Evolutionary conservation across 352 stramenopile species (phyloP).

Genomic region (Globisporangium cylindrosporum): DNA sequence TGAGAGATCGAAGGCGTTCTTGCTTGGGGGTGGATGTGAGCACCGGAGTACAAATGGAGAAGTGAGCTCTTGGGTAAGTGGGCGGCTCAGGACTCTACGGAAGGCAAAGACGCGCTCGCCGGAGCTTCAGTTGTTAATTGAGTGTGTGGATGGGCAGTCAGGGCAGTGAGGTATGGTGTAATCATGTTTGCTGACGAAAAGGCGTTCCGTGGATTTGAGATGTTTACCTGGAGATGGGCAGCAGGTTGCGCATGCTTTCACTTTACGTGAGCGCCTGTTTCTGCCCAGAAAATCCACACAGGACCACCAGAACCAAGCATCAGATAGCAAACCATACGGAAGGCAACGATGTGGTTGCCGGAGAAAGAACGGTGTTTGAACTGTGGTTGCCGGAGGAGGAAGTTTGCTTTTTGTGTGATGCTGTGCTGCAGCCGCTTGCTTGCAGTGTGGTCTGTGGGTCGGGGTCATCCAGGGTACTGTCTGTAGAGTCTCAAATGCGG

Average conservation of each 20-base stretch:
- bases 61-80: not conserved
- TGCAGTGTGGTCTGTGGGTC: no score
- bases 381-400: no score
- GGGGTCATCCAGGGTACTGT: no score
- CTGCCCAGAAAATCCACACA: not conserved
- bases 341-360: not conserved
- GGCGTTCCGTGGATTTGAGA: no score
- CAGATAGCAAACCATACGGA: not conserved
- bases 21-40: not conserved
- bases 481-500: not conserved
- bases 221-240: conserved; percentile 1
- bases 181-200: not conserved
- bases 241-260: not conserved
- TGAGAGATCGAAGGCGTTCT: not conserved
- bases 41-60: not conserved
- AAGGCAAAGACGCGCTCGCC: not conserved
- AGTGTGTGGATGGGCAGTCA: not conserved
- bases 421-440: no score
- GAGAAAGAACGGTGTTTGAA: no score
- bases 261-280: not conserved
- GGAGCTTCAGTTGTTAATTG: not conserved
- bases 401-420: no score
- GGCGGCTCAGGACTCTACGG: not conserved
- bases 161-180: not conserved
- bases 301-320: conserved; percentile 1